Evolutionary conservation across 2,329 filamentous ascomycete species (phyloP).

Genomic region (Lachnellula hyalina): DNA sequence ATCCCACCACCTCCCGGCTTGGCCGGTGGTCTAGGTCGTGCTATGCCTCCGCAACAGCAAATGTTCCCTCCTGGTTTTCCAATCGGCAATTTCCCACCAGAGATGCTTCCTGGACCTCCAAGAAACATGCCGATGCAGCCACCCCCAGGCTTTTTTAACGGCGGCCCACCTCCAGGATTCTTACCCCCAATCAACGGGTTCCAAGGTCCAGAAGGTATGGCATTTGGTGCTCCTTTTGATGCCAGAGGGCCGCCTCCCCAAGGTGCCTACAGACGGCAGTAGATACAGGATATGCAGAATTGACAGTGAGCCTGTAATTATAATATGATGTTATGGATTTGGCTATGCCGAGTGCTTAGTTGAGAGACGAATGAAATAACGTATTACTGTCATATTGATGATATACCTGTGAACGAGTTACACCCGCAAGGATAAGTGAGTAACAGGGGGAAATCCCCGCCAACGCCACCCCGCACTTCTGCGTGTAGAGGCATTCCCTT

Average conservation of each 20-base stretch:
- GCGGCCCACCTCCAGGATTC: constrained; percentile 47
- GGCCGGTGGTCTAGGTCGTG: constrained; percentile 33
- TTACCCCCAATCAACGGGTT: constrained; percentile 53
- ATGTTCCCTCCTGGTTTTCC: constrained; percentile 61
- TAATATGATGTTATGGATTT: constrained; percentile 8
- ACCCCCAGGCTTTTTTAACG: constrained; percentile 39
- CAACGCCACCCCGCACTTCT: too few relatives aligned
- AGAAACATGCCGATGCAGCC: constrained; percentile 44
- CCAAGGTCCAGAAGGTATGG: constrained; percentile 47
- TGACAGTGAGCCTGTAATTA: constrained; percentile 8
- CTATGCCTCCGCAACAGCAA: constrained; percentile 46
- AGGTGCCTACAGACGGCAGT: constrained; percentile 39
- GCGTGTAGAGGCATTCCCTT: too few relatives aligned
- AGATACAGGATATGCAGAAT: constrained; percentile 8
- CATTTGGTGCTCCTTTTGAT: constrained; percentile 49
- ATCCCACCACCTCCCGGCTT: constrained; percentile 60
- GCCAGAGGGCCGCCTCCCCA: constrained; percentile 50
- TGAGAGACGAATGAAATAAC: constrained; percentile 4
- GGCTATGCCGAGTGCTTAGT: constrained; percentile 5
- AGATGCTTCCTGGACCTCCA: constrained; percentile 36
- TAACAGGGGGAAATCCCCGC: too few relatives aligned
- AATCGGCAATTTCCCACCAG: constrained; percentile 42
- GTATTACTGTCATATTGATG: not conserved
- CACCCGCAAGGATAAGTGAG: too few relatives aligned
- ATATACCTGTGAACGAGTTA: not conserved